Base-by-base conservation (phyloP, 148 eudicot genomes). In the Rhododendron simsii region DNA sequence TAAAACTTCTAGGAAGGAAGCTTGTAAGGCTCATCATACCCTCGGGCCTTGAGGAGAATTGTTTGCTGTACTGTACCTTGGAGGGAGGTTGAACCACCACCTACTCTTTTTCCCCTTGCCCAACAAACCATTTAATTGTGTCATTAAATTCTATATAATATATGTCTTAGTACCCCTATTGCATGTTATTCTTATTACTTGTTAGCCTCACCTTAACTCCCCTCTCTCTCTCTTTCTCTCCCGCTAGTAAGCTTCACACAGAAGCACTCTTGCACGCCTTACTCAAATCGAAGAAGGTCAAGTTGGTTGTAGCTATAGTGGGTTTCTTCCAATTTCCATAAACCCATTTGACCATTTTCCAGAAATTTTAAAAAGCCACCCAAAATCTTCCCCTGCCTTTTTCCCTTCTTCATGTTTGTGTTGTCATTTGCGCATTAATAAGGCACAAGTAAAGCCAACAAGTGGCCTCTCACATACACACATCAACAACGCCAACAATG, bases 11-110 rank as follows among this genome's bases (percentile, higher is more conserved):
- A 39, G 74, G 35, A 63, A 35, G 44, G 21, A 45, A 45, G 57
- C n/a, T 41, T 44, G 51, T 2, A 30, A 37, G 83, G 11, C 71
- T 67, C 33, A 67, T 55, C 2, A 57, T 23, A 15, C 4, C n/a
- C 12, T 30, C 2, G 21, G 5, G 16, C 13, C 12, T 30, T 7
- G 21, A 13, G 16, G 26, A 82, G 26, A 75, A 75, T 8, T 30
- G 13, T 8, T 45, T 5, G 3, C 77, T 74, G 16, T n/a, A 33
- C 55, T 45, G 16, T 26, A 33, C 57, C 48, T 20, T 30, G 20
- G 6, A 18, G 9, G 86, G 82, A 84, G 86, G 89, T 87, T 87
- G 91, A 95, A 93, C 98, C 85, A 95, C 98, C 95, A 95, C 92
- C 89, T 53, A 87, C 74, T 61, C 35, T 53, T 84, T 84, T 81